Conservation (phyloP, 106 monocot genomes). For the Acanthochlamys bracteata region DNA sequence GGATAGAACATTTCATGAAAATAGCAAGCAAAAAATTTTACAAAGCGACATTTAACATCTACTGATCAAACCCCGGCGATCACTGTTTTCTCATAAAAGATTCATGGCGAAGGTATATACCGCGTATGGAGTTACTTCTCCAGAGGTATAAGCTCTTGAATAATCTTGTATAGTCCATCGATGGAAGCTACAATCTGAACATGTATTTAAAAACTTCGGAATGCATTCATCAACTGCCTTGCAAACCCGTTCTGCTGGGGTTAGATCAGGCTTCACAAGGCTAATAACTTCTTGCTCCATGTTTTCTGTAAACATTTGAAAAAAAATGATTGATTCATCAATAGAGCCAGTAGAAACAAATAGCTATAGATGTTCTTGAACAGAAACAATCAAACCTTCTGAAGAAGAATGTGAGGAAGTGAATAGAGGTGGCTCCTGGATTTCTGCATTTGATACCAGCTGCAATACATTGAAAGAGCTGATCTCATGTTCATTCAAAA, state of each 20-base stretch:
- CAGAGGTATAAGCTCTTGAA: slow-evolving; percentile 50
- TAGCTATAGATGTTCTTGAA: background rate
- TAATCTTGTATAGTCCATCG: slow-evolving; percentile 75
- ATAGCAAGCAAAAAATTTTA: too few species aligned
- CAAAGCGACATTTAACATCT: too few species aligned
- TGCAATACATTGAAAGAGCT: slow-evolving; percentile 20
- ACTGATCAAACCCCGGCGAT: too few species aligned
- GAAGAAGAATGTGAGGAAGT: slow-evolving; percentile 33
- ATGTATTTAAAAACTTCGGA: slow-evolving; percentile 20
- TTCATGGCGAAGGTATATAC: slow-evolving; percentile 15
- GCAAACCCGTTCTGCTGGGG: slow-evolving; percentile 44
- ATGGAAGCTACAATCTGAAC: slow-evolving; percentile 18
- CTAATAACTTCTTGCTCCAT: slow-evolving; percentile 56
- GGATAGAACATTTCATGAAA: too few species aligned
- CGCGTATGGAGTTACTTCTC: slow-evolving; percentile 55
- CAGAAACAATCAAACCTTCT: slow-evolving; percentile 38
- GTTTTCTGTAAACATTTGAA: slow-evolving; percentile 26
- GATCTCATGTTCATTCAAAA: too few species aligned
- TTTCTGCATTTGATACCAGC: slow-evolving; percentile 65
- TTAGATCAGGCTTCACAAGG: slow-evolving; percentile 26
- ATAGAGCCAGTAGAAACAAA: background rate
- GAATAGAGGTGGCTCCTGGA: slow-evolving; percentile 68
- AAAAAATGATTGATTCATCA: background rate
- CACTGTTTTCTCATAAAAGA: too few species aligned
- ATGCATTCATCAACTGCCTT: slow-evolving; percentile 56